Evolutionary conservation across 495 filamentous ascomycete species (phyloP).

Genomic region (Mytilinidion resinicola): DNA sequence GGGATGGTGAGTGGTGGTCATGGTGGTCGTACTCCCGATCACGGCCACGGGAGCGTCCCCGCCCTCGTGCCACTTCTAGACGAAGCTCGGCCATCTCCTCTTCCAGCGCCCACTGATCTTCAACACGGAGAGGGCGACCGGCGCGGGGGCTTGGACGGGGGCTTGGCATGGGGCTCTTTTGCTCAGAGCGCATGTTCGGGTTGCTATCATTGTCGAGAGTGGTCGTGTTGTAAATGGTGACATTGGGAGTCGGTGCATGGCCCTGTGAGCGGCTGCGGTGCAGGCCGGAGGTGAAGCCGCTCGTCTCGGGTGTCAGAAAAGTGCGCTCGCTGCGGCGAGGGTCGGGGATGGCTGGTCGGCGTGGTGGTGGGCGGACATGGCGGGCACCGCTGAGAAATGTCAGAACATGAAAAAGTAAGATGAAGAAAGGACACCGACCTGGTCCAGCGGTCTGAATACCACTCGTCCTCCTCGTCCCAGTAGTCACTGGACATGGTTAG

Average conservation of each 20-base stretch:
- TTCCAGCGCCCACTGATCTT: conserved; percentile 25
- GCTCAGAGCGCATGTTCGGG: conserved; percentile 6
- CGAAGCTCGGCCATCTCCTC: conserved; percentile 29
- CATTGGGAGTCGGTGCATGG: conserved; percentile 30
- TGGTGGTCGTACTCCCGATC: conserved; percentile 7
- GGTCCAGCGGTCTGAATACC: conserved; percentile 5
- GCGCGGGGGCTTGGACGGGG: conserved; percentile 9
- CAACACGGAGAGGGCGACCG: conserved; percentile 17
- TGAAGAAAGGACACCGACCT: background rate
- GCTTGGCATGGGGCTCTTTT: conserved; percentile 14
- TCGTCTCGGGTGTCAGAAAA: conserved; percentile 15
- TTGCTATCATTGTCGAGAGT: conserved; percentile 23
- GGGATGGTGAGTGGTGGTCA: conserved; percentile 18
- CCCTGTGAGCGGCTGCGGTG: conserved; percentile 37
- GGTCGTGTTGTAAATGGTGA: conserved; percentile 35
- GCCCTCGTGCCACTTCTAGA: conserved; percentile 11
- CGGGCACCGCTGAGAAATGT: conserved; percentile 16
- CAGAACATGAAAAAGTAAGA: too few relatives aligned
- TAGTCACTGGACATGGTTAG: conserved; percentile 3
- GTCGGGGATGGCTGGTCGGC: conserved; percentile 1
- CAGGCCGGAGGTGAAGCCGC: conserved; percentile 15
- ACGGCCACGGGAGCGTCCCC: conserved; percentile 27
- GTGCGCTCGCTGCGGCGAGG: conserved; percentile 4
- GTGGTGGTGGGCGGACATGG: conserved; percentile 21
- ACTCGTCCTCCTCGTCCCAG: conserved; percentile 28